A percentile compares a stretch with the other conserved stretches of the same genome.
phyloP scores from a whole-genome alignment of 805 yeast species.

The Debaryomyces hansenii region DNA sequence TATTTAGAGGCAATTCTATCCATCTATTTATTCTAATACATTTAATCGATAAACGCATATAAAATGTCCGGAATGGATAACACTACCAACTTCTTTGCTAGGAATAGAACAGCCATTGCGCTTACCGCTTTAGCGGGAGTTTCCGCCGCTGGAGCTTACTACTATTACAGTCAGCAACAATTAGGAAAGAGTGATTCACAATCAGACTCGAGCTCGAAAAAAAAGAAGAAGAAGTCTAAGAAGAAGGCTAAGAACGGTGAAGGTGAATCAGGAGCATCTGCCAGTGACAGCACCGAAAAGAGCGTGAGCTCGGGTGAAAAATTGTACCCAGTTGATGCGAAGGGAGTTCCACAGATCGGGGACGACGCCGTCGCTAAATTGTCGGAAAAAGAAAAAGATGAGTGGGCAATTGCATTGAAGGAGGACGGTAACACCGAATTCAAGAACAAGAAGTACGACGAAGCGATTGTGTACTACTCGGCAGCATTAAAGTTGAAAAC shows the following conservation, averaged over 20 bases:
- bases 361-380: conserved; percentile 47
- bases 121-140: conserved; percentile 64
- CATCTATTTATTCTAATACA: not conserved
- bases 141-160: conserved; percentile 64
- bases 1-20: conserved; percentile 3
- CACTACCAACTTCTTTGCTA: conserved; percentile 36
- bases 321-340: conserved; percentile 52
- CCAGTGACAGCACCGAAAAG: conserved; percentile 20
- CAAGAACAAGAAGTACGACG: conserved; percentile 64
- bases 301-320: conserved; percentile 25
- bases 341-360: conserved; percentile 60
- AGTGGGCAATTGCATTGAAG: conserved; percentile 74
- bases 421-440: conserved; percentile 85
- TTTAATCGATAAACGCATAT: not conserved
- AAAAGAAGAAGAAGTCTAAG: conserved; percentile 39
- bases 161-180: conserved; percentile 38
- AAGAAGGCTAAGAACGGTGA: conserved; percentile 26
- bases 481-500: conserved; percentile 72
- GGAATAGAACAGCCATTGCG: conserved; percentile 62
- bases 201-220: conserved; percentile 23
- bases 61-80: conserved; percentile 18
- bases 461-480: conserved; percentile 79
- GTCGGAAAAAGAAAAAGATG: conserved; percentile 53
- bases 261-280: conserved; percentile 6
- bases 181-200: conserved; percentile 7